Conservation (phyloP, 2,329 filamentous ascomycete genomes). For the Sphaerulina populicola region DNA sequence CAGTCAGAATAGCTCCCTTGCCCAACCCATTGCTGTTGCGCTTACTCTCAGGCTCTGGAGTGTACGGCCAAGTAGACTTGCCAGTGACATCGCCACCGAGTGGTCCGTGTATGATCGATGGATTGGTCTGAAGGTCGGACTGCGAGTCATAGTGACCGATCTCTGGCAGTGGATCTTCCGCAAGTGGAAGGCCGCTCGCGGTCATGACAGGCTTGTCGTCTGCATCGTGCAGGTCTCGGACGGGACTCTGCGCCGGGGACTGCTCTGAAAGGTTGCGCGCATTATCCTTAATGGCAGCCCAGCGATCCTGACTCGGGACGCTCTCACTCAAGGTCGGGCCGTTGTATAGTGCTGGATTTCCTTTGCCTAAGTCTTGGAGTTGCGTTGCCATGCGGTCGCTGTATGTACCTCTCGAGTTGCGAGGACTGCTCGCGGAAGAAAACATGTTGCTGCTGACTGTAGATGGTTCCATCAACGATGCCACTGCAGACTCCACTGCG, state of each 20-base stretch:
- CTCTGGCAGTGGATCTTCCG: conserved; percentile 65
- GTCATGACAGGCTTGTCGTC: conserved; percentile 48
- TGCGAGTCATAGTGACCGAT: conserved; percentile 56
- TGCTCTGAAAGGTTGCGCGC: conserved; percentile 32
- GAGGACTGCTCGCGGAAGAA: conserved; percentile 22
- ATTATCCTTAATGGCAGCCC: conserved; percentile 36
- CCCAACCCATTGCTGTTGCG: conserved; percentile 17
- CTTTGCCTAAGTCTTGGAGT: conserved; percentile 21
- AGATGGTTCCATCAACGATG: conserved; percentile 80
- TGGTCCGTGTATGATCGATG: conserved; percentile 70
- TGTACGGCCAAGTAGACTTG: conserved; percentile 36
- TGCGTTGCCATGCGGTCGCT: conserved; percentile 26
- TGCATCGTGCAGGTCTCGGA: conserved; percentile 18
- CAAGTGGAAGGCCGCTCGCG: conserved; percentile 61
- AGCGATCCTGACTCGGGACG: conserved; percentile 29
- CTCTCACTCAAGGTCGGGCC: conserved; percentile 29
- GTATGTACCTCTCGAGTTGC: conserved; percentile 23
- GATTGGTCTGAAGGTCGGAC: conserved; percentile 70
- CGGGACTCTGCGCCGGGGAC: conserved; percentile 47
- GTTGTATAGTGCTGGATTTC: conserved; percentile 25
- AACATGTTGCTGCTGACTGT: conserved; percentile 47
- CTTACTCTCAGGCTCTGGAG: conserved; percentile 25
- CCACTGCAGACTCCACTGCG: conserved; percentile 80
- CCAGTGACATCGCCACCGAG: conserved; percentile 53
- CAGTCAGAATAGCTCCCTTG: conserved; percentile 17